Percentiles rank a stretch among this genome's conserved stretches.
phyloP scores from a whole-genome alignment of 306 rosid species.

The Medicago arabica region DNA sequence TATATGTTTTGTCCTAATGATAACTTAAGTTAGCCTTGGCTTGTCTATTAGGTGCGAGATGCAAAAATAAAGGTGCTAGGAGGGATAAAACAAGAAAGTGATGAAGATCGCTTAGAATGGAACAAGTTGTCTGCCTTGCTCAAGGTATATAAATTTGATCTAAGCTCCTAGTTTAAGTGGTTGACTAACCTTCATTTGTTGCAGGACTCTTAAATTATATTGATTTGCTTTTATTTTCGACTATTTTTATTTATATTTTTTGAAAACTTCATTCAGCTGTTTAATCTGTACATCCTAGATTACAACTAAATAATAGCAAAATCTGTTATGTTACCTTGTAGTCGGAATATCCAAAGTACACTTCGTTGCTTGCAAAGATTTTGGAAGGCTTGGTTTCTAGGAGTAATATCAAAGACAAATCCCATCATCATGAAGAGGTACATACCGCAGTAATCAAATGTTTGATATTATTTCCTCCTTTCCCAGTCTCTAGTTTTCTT shows the following conservation, averaged over 20 bases:
- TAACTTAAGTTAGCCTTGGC: slow-evolving; percentile 38
- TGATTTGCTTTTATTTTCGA: background rate
- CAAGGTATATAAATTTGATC: slow-evolving; percentile 51
- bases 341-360: slow-evolving; percentile 88
- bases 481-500: slow-evolving; percentile 13
- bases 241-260: slow-evolving; percentile 2
- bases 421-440: slow-evolving; percentile 71
- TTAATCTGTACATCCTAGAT: slow-evolving; percentile 26
- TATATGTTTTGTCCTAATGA: slow-evolving; percentile 27
- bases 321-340: slow-evolving; percentile 53
- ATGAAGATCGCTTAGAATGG: slow-evolving; percentile 81
- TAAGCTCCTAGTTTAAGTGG: slow-evolving; percentile 27
- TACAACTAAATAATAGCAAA: slow-evolving; percentile 28
- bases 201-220: slow-evolving; percentile 11
- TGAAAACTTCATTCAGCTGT: slow-evolving; percentile 6
- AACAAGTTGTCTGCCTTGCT: slow-evolving; percentile 69
- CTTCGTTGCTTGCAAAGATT: slow-evolving; percentile 78
- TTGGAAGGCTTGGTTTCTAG: slow-evolving; percentile 82
- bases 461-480: slow-evolving; percentile 4
- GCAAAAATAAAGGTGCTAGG: slow-evolving; percentile 77
- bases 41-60: slow-evolving; percentile 77
- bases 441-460: slow-evolving; percentile 16
- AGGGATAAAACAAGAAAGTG: slow-evolving; percentile 71
- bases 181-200: slow-evolving; percentile 24
- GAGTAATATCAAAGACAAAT: slow-evolving; percentile 60